These are phyloP conservation scores for Pseudonitzschia multistriata DNA, from an alignment of 108 stramenopile species.

Conservation along the genomic window DNA sequence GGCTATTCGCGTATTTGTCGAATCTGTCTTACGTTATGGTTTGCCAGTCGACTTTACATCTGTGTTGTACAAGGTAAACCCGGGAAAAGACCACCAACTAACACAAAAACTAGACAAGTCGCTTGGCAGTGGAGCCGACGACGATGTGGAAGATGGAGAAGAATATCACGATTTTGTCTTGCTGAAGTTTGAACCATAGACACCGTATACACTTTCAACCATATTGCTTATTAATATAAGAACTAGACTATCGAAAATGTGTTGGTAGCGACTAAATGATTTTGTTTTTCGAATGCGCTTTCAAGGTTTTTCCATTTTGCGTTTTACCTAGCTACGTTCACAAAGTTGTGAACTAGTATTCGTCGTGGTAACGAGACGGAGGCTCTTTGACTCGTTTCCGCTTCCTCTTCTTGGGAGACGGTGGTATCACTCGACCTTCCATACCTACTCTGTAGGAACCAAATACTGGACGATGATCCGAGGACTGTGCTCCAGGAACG, in stretches of 20 bases:
- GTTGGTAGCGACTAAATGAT: background rate
- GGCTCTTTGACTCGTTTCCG: background rate
- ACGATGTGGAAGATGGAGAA: constrained; percentile 60
- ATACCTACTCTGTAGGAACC: constrained; percentile 60
- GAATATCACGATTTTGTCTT: constrained; percentile 89
- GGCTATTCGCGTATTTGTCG: constrained; percentile 95
- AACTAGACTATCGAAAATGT: constrained; percentile 6
- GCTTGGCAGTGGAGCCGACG: constrained; percentile 58
- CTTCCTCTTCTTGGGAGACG: constrained; percentile 9
- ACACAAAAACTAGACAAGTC: constrained; percentile 72
- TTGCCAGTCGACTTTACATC: constrained; percentile 93
- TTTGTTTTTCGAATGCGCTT: background rate
- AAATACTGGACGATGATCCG: constrained; percentile 85
- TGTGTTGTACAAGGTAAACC: constrained; percentile 84
- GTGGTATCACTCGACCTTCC: constrained; percentile 31
- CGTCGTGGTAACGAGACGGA: background rate
- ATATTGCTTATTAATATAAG: background rate
- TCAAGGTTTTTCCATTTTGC: background rate
- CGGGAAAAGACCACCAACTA: constrained; percentile 69
- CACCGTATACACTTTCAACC: background rate
- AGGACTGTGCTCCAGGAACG: constrained; percentile 55
- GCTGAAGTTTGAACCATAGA: constrained; percentile 86
- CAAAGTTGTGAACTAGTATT: background rate
- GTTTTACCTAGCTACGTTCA: background rate
- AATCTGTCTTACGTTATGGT: constrained; percentile 95